Base-by-base conservation (phyloP, 306 rosid genomes). In the Gleditsia sinensis region DNA sequence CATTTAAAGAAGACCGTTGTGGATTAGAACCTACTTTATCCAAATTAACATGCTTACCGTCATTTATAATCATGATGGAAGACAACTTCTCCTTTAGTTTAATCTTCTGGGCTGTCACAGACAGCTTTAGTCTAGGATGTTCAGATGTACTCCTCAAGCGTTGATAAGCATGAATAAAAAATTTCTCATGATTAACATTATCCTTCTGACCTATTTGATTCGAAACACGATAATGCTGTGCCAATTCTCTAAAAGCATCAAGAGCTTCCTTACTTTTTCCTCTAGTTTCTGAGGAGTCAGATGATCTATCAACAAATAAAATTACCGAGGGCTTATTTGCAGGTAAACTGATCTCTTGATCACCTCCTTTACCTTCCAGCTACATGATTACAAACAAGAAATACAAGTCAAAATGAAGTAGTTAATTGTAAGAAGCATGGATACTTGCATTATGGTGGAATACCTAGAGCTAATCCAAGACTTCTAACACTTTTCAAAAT, bases 271-370 rank as follows among this genome's bases (percentile, higher is more conserved):
- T 81, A 75, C 95, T 82, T 28, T 83, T 82, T 5, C 78, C 83
- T 83, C 86, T 88, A 55, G 84, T 87, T 75, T 82, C 93, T 39
- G 83, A 58, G 12, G 80, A 75, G 54, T 88, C 79, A 34, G 96
- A 90, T 78, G 92, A 84, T 75, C 97, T 88, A 83, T 94, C 98
- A 81, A 94, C 86, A 87, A 94, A 94, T 77, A 94, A 74, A 76
- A 94, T 75, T 16, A 90, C 69, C 0, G 97, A 91, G 72, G 97
- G 97, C 79, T 83, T 80, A 80, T 88, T 71, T 78, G 88, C 90
- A 1, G 95, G 96, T 75, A 94, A 84, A 87, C 69, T 33, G 46
- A 87, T 90, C 80, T 75, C 87, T 49, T 75, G 77, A 72, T 74
- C 71, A 11, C 71, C 69, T 46, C 78, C 86, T 76, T 83, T 83